Conservation (phyloP, 164 flowering plant species). For the Paratinospora sagittata region DNA sequence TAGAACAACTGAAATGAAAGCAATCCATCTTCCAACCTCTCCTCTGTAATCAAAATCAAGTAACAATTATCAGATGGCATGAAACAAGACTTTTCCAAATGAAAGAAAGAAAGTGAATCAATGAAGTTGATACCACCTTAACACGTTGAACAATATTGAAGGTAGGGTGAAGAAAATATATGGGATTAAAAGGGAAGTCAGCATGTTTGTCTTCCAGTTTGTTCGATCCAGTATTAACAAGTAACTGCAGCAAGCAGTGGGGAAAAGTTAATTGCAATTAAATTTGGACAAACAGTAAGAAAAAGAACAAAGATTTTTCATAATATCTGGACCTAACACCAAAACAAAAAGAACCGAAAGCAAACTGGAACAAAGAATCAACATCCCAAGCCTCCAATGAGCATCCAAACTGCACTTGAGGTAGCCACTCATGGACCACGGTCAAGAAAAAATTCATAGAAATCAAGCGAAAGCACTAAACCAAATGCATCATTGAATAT, state of each 20-base stretch:
- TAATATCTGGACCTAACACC: too few relatives aligned
- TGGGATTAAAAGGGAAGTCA: slow-evolving; percentile 61
- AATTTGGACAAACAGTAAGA: too few relatives aligned
- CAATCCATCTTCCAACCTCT: slow-evolving; percentile 69
- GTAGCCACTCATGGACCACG: too few relatives aligned
- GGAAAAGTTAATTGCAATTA: neutral
- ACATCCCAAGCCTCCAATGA: too few relatives aligned
- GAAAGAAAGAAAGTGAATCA: neutral
- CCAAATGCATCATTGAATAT: too few relatives aligned
- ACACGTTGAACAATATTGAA: slow-evolving; percentile 37
- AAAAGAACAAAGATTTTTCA: too few relatives aligned
- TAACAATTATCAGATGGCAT: neutral
- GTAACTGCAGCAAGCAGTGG: slow-evolving; percentile 40
- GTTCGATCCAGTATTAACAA: slow-evolving; percentile 76
- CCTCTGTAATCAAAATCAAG: slow-evolving; percentile 39
- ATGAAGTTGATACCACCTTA: slow-evolving; percentile 36
- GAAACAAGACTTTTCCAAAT: neutral
- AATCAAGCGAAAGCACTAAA: too few relatives aligned
- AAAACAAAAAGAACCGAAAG: too few relatives aligned
- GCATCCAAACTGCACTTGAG: too few relatives aligned
- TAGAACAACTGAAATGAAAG: slow-evolving; percentile 52
- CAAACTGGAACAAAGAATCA: too few relatives aligned
- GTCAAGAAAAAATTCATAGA: too few relatives aligned
- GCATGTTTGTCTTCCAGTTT: slow-evolving; percentile 80
- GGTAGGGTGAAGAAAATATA: slow-evolving; percentile 77